These are phyloP conservation scores for Fraxinus nigra DNA, from an alignment of 305 asterid species.

Conservation along the genomic window DNA sequence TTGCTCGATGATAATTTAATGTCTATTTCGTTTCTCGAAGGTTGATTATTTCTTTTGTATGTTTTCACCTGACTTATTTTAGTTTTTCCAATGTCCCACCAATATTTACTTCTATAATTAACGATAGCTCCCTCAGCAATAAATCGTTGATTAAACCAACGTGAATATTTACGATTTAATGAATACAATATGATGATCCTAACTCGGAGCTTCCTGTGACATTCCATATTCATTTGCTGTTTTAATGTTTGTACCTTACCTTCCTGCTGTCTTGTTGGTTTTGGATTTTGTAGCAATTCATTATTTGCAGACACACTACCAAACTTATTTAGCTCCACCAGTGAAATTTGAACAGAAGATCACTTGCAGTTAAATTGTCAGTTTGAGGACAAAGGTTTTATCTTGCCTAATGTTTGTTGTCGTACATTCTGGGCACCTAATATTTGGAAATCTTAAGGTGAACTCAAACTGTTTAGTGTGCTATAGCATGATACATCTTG, in stretches of 20 bases:
- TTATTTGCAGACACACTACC: slow-evolving; percentile 18
- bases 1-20: slow-evolving; percentile 1
- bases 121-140: background rate
- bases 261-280: background rate
- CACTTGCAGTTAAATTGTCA: slow-evolving; percentile 29
- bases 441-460: slow-evolving; percentile 3
- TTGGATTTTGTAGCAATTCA: slow-evolving; percentile 3
- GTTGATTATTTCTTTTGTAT: background rate
- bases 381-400: slow-evolving; percentile 9
- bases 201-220: background rate
- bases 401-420: slow-evolving; percentile 17
- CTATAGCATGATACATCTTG: background rate
- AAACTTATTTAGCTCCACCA: slow-evolving; percentile 20
- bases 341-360: slow-evolving; percentile 21
- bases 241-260: background rate
- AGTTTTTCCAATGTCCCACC: background rate
- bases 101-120: background rate
- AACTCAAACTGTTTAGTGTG: background rate
- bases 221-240: background rate
- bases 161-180: background rate
- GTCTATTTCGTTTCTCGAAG: background rate
- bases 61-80: background rate
- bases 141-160: background rate
- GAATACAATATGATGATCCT: background rate
- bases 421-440: slow-evolving; percentile 24